Percentiles rank a stretch among this genome's conserved stretches.
These are phyloP conservation scores for Neophaeococcomyces aloes DNA, from an alignment of 2,329 filamentous ascomycete genomes.

Conservation along the genomic window DNA sequence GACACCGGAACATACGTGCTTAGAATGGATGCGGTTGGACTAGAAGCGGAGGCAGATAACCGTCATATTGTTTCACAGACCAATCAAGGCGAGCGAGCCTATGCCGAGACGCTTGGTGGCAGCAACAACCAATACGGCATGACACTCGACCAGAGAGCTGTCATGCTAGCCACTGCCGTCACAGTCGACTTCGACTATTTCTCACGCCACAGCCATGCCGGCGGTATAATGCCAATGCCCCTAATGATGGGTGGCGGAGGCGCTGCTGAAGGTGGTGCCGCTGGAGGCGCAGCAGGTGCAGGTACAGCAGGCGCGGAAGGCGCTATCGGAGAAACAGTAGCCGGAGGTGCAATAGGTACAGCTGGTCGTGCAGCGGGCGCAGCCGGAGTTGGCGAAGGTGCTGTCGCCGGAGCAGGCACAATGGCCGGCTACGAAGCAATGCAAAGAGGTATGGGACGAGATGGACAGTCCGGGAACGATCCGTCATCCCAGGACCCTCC, in stretches of 20 bases:
- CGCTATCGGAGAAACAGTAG: constrained; percentile 28
- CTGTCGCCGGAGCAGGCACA: constrained; percentile 43
- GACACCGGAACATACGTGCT: constrained; percentile 56
- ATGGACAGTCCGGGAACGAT: constrained; percentile 12
- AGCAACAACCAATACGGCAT: constrained; percentile 35
- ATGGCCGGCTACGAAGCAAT: constrained; percentile 56
- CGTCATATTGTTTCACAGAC: constrained; percentile 31
- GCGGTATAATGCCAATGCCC: constrained; percentile 42
- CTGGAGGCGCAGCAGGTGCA: constrained; percentile 28
- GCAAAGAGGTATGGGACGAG: constrained; percentile 40
- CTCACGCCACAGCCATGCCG: constrained; percentile 45
- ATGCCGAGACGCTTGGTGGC: constrained; percentile 13
- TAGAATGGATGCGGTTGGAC: constrained; percentile 50
- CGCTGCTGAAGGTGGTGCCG: constrained; percentile 27
- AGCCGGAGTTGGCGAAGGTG: constrained; percentile 32
- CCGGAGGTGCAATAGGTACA: constrained; percentile 29
- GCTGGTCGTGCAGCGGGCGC: constrained; percentile 25
- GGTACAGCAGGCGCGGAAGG: constrained; percentile 27
- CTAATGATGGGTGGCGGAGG: constrained; percentile 35
- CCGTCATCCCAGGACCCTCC: constrained; percentile 6
- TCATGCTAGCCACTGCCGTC: constrained; percentile 57
- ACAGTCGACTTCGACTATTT: constrained; percentile 60
- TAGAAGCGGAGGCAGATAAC: constrained; percentile 29
- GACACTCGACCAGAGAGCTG: constrained; percentile 55
- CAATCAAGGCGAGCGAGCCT: constrained; percentile 18